A percentile compares a stretch with the other conserved stretches of the same genome.
phyloP scores from a whole-genome alignment of 2,329 filamentous ascomycete species.

The Trichoderma asperellum region DNA sequence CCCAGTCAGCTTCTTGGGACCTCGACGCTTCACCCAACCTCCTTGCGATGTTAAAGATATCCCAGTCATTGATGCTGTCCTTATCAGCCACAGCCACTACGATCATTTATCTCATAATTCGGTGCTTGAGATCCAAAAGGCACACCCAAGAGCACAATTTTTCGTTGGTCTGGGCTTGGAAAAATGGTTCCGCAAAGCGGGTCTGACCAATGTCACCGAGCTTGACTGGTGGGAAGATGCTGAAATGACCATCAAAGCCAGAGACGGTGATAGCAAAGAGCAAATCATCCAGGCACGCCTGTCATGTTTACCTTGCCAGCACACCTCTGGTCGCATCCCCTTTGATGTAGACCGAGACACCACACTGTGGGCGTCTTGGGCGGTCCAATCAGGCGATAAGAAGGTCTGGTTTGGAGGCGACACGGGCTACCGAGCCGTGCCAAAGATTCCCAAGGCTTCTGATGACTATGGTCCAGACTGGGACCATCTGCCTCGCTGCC shows the following conservation, averaged over 20 bases:
- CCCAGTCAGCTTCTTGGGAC: slow-evolving; percentile 70
- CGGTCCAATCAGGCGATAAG: slow-evolving; percentile 70
- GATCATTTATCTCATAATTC: slow-evolving; percentile 85
- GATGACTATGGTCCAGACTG: slow-evolving; percentile 76
- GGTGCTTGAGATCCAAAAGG: slow-evolving; percentile 69
- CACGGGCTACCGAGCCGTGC: slow-evolving; percentile 85
- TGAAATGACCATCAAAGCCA: slow-evolving; percentile 63
- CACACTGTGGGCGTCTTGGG: slow-evolving; percentile 91
- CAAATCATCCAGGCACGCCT: slow-evolving; percentile 68
- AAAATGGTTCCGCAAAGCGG: slow-evolving; percentile 74
- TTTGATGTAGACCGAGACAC: slow-evolving; percentile 65
- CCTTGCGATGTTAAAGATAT: slow-evolving; percentile 80
- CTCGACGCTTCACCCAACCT: slow-evolving; percentile 76
- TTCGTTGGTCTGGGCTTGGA: slow-evolving; percentile 85
- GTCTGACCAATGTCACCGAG: slow-evolving; percentile 79
- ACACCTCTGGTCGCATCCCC: slow-evolving; percentile 69
- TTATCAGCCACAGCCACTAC: slow-evolving; percentile 91
- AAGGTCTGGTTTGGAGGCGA: slow-evolving; percentile 91
- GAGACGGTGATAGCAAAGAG: slow-evolving; percentile 39
- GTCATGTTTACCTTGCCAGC: slow-evolving; percentile 82
- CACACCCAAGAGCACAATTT: slow-evolving; percentile 80
- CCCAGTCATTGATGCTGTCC: slow-evolving; percentile 73
- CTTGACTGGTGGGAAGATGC: slow-evolving; percentile 94
- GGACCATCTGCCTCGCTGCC: slow-evolving; percentile 70
- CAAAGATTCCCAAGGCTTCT: slow-evolving; percentile 58